Conservation (phyloP, 192 early-diverging fungal genomes). For the Chytriomyces hyalinus region DNA sequence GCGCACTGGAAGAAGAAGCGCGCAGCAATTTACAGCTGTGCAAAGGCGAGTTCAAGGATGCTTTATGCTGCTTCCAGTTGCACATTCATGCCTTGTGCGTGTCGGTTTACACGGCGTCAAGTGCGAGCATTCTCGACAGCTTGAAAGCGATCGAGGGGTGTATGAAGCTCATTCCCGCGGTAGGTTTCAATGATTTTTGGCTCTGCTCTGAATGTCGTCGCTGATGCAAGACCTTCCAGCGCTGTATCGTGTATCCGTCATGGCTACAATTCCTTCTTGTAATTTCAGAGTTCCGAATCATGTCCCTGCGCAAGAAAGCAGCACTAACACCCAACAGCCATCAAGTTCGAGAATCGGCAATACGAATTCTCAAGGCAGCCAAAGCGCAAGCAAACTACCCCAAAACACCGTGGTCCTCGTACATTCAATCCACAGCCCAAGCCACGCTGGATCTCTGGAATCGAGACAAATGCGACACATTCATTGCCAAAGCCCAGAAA, state of each 20-base stretch:
- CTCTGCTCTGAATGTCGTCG: neutral
- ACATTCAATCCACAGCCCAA: neutral
- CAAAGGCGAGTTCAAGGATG: neutral
- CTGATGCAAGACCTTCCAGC: neutral
- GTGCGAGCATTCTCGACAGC: neutral
- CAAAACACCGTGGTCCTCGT: neutral
- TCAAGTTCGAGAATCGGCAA: neutral
- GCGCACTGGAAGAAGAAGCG: neutral
- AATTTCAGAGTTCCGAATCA: neutral
- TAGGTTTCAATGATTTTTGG: neutral
- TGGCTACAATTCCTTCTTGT: slow-evolving; percentile 5
- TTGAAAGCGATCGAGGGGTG: slow-evolving; percentile 7
- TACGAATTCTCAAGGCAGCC: slow-evolving; percentile 11
- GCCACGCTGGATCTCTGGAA: neutral
- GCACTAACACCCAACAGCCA: neutral
- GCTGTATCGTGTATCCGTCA: neutral
- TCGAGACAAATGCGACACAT: neutral
- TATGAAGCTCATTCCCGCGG: neutral
- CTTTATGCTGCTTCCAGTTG: neutral
- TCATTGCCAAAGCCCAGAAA: neutral
- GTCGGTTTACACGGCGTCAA: neutral
- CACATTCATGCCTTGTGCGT: neutral
- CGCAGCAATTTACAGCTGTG: neutral
- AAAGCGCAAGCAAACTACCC: neutral
- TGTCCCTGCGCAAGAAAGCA: neutral